phyloP scores from a whole-genome alignment of 805 yeast genomes.

The Candida hispaniensis region DNA sequence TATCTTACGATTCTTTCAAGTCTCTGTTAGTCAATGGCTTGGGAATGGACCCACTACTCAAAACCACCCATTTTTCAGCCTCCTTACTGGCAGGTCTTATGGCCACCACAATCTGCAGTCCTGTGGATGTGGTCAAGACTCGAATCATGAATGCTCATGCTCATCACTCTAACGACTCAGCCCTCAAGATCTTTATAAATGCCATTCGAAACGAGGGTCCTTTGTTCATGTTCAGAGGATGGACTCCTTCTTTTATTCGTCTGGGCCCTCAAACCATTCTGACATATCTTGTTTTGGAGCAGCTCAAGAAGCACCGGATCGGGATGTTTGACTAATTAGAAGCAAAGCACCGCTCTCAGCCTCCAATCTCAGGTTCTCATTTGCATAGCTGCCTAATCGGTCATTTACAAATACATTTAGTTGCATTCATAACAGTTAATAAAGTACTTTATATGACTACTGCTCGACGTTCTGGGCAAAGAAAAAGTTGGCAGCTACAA shows the following conservation, averaged over 20 bases:
- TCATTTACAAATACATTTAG: too few species aligned
- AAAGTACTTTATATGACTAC: slow-evolving; percentile 3
- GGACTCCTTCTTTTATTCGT: slow-evolving; percentile 81
- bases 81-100: slow-evolving; percentile 74
- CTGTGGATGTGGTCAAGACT: slow-evolving; percentile 85
- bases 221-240: slow-evolving; percentile 77
- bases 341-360: background rate
- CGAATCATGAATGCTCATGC: slow-evolving; percentile 61
- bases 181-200: slow-evolving; percentile 38
- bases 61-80: slow-evolving; percentile 66
- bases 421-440: too few species aligned
- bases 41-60: slow-evolving; percentile 46
- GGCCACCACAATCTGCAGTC: slow-evolving; percentile 87
- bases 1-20: slow-evolving; percentile 72
- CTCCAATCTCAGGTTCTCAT: background rate
- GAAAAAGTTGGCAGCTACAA: slow-evolving; percentile 73
- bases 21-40: slow-evolving; percentile 41
- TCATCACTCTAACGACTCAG: slow-evolving; percentile 32
- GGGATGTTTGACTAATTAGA: slow-evolving; percentile 17
- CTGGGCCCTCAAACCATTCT: slow-evolving; percentile 56
- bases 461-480: slow-evolving; percentile 45
- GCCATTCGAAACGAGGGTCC: slow-evolving; percentile 64
- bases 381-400: too few species aligned
- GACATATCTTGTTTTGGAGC: slow-evolving; percentile 33
- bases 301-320: slow-evolving; percentile 26